These are phyloP conservation scores for Plasmodium relictum DNA, from an alignment of 169 alveolate genomes.

Conservation along the genomic window DNA sequence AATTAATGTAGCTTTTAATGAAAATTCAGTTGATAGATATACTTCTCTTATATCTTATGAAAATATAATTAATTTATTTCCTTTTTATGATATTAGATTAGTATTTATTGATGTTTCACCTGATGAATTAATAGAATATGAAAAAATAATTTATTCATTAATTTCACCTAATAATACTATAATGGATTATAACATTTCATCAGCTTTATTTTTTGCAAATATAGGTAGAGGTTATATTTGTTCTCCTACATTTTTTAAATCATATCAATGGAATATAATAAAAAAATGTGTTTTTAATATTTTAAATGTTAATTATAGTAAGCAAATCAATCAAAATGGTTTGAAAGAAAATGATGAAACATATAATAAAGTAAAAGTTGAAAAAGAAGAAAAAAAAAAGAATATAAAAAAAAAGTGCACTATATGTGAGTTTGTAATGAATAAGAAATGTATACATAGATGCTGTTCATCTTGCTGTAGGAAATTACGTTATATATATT, in stretches of 20 bases:
- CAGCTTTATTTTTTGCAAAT: slow-evolving; percentile 83
- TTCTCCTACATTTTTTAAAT: slow-evolving; percentile 41
- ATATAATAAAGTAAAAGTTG: neutral
- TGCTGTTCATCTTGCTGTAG: slow-evolving; percentile 58
- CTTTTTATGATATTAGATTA: slow-evolving; percentile 78
- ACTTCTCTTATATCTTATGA: slow-evolving; percentile 82
- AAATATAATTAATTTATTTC: slow-evolving; percentile 76
- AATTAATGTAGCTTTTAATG: slow-evolving; percentile 80
- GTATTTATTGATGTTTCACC: slow-evolving; percentile 79
- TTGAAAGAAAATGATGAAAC: neutral
- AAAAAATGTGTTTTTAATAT: slow-evolving; percentile 7
- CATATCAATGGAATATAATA: slow-evolving; percentile 79
- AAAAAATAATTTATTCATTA: slow-evolving; percentile 51
- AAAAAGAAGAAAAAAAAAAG: too few species aligned
- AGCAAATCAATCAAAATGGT: neutral
- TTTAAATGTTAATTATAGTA: slow-evolving; percentile 47
- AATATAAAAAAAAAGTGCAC: slow-evolving; percentile 14
- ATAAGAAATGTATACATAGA: slow-evolving; percentile 38
- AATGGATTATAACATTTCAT: slow-evolving; percentile 85
- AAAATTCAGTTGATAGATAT: slow-evolving; percentile 81
- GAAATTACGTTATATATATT: slow-evolving; percentile 31
- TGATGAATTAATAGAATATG: slow-evolving; percentile 77
- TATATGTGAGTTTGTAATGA: slow-evolving; percentile 28
- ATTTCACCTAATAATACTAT: slow-evolving; percentile 81
- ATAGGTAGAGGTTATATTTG: slow-evolving; percentile 77